A percentile compares a stretch with the other conserved stretches of the same genome.
Conservation (phyloP, 768 basidiomycete species). For the Gyrodon lividus region DNA sequence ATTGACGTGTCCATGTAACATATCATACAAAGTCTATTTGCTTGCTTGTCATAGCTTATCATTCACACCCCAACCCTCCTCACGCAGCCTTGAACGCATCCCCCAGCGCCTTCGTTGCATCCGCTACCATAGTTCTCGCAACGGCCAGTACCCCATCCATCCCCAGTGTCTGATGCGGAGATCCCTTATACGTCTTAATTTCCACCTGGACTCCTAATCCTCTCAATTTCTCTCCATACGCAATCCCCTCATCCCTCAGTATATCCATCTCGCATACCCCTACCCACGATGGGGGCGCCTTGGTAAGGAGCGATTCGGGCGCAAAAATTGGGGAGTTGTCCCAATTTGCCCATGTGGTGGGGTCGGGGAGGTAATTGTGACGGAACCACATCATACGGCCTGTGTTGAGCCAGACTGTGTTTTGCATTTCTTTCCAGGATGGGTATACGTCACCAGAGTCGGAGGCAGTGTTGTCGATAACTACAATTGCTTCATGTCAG, state of each 20-base stretch:
- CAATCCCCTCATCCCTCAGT: slow-evolving; percentile 62
- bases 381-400: slow-evolving; percentile 73
- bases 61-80: neutral
- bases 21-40: neutral
- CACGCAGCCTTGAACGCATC: slow-evolving; percentile 14
- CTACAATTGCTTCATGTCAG: slow-evolving; percentile 17
- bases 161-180: slow-evolving; percentile 68
- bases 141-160: slow-evolving; percentile 52
- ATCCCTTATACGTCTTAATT: slow-evolving; percentile 52
- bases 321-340: slow-evolving; percentile 73
- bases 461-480: slow-evolving; percentile 67
- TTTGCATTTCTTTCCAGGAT: slow-evolving; percentile 56
- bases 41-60: neutral
- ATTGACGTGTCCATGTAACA: neutral
- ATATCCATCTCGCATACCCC: slow-evolving; percentile 66
- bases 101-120: slow-evolving; percentile 21
- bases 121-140: slow-evolving; percentile 16
- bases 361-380: slow-evolving; percentile 62
- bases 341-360: slow-evolving; percentile 59
- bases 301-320: slow-evolving; percentile 49
- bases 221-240: slow-evolving; percentile 57
- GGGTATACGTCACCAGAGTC: slow-evolving; percentile 35
- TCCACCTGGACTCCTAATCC: slow-evolving; percentile 53
- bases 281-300: slow-evolving; percentile 59
- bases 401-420: slow-evolving; percentile 59